Base-by-base conservation (phyloP, 495 filamentous ascomycete genomes). In the Rhizodiscina lignyota region DNA sequence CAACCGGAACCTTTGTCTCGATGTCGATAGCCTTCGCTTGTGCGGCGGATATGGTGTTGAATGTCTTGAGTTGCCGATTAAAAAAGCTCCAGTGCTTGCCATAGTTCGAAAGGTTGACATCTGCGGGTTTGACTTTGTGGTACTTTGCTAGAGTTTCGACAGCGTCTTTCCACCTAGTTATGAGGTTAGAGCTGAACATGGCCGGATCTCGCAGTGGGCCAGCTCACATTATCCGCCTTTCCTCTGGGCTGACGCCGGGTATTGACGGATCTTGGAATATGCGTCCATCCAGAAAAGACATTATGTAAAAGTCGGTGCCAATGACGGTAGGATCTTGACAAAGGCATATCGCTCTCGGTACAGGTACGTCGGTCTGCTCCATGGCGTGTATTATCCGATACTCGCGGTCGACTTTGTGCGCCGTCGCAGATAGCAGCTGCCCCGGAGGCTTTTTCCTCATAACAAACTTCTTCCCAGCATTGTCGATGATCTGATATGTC, bases 371-470 rank as follows among this genome's bases (percentile, higher is more conserved):
- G 13, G 80, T 87, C 16, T 60, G 50, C 18, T 72, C 70, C 13
- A 97, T 65, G 1, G 87, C 85, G 50, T 79, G 70, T 49, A 97
- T 82, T 47, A 94, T 75, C 50, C 76, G 73, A 60, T 87, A 87
- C 54, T 97, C 89, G 41, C 89, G 79, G 57, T 97, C 89, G 39
- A 97, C 87, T 48, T 83, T 77, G 61, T 97, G 89, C 6, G 89
- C 89, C 0, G 86, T 86, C 57, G 83, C 86, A 36, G 81, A 91
- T 18, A 94, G 66, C 2, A 97, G 75, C 56, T 75, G 71, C 46
- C 89, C 87, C 2, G 87, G 85, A 6, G 89, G 89, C 59, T 94
- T 94, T 68, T 97, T 94, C 48, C 87, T 80, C 53, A 94, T 62
- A 5, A 94, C 87, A 54, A 74, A 92, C 44, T 71, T 71, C 40